Conservation (phyloP, 257 asterid species). For the Penstemon eatonii region DNA sequence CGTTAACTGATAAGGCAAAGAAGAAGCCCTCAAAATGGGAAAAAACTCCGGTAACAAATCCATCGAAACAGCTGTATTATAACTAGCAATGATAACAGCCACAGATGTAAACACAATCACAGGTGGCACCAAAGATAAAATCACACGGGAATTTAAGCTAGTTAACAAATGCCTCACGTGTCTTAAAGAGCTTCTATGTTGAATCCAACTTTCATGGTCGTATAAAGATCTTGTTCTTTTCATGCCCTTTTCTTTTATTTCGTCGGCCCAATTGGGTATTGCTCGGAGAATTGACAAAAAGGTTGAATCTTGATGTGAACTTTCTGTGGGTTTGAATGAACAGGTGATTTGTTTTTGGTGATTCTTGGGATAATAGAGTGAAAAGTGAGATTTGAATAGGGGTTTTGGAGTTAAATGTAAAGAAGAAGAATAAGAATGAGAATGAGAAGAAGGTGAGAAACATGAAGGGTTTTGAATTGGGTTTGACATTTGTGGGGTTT, state of each 20-base stretch:
- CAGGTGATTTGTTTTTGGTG: slow-evolving; percentile 36
- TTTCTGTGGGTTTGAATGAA: slow-evolving; percentile 37
- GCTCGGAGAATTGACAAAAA: slow-evolving; percentile 46
- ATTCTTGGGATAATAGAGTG: slow-evolving; percentile 31
- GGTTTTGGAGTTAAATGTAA: slow-evolving; percentile 29
- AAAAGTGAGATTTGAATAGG: slow-evolving; percentile 37
- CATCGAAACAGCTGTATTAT: slow-evolving; percentile 66
- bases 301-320: slow-evolving; percentile 31
- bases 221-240: slow-evolving; percentile 57
- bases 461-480: slow-evolving; percentile 40
- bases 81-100: slow-evolving; percentile 62
- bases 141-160: slow-evolving; percentile 74
- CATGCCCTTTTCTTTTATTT: slow-evolving; percentile 62
- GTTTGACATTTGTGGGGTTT: slow-evolving; percentile 41
- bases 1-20: slow-evolving; percentile 88
- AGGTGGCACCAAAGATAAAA: slow-evolving; percentile 80
- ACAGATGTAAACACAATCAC: slow-evolving; percentile 74
- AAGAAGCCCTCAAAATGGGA: slow-evolving; percentile 70
- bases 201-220: slow-evolving; percentile 71
- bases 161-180: slow-evolving; percentile 69
- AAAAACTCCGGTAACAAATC: slow-evolving; percentile 76
- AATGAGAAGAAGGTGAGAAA: slow-evolving; percentile 33
- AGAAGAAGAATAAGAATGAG: slow-evolving; percentile 41
- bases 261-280: slow-evolving; percentile 83
- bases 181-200: slow-evolving; percentile 76